Evolutionary conservation across 2,329 filamentous ascomycete genomes (phyloP), one percentile per base, ranked within the genome.

Genomic region (Tolypocladium sp.): DNA sequence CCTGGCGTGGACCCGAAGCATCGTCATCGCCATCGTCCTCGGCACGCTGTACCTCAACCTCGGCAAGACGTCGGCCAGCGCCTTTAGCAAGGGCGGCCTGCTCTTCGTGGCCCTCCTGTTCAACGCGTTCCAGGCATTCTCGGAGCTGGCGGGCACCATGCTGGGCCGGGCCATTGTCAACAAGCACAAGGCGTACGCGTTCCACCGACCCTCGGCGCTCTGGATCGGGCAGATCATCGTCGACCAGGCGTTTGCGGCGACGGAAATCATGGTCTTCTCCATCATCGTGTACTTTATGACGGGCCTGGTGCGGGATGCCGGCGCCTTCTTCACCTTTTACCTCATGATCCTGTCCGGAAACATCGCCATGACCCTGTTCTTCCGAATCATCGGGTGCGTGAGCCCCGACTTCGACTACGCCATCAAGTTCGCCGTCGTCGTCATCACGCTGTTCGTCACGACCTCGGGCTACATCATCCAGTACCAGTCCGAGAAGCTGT

Each of bases 81-180:
- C 90, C 3, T 95, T 94, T 73, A 89, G 87, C 64, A 86, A 91
- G 70, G 90, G 90, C 63, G 91, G 90, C 76, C 82, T 93, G 1
- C 77, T 95, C 56, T 95, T 95, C 74, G 85, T 92, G 58, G 79
- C 88, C 27, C 81, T 95, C 2, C 75, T 95, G 5, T 93, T 93
- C 80, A 93, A 93, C 70, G 88, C 89, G n/a, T 93, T 95, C 73
- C 87, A 91, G 68, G 89, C 91, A 30, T 92, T 94, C 68, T 84
- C 87, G 0, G 91, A 95, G 71, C 74, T 96, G 0, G 88, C 82
- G 0, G 80, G 82, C 13, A 89, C 88, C 2, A 93, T 94, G 89
- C 75, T 86, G 20, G 90, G 88, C 1, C 82, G 91, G 10, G 81
- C 86, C 0, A 89, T 95, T 42, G 82, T 95, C 61, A 91, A 92